Conservation (phyloP, 768 basidiomycete species). For the Russula compacta region DNA sequence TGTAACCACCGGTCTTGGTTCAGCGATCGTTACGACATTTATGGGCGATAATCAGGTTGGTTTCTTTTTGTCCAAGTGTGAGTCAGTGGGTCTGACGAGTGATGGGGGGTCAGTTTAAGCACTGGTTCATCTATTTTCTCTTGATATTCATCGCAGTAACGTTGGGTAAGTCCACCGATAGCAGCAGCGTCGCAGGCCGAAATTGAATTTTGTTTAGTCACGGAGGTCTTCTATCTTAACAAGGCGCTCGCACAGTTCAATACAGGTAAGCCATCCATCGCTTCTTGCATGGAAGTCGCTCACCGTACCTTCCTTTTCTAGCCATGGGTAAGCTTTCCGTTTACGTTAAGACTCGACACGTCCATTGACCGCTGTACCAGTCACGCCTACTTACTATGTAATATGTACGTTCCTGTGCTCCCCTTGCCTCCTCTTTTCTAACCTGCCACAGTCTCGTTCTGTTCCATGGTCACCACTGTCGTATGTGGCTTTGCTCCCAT, state of each 20-base stretch:
- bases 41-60: conserved; percentile 70
- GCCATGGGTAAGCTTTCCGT: conserved; percentile 50
- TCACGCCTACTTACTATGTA: conserved; percentile 84
- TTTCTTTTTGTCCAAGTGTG: conserved; percentile 17
- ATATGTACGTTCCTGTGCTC: conserved; percentile 43
- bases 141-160: conserved; percentile 77
- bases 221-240: conserved; percentile 93
- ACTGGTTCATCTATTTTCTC: conserved; percentile 89
- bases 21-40: conserved; percentile 76
- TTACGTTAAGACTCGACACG: conserved; percentile 18
- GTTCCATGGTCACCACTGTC: conserved; percentile 75
- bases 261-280: conserved; percentile 44
- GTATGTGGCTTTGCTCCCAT: conserved; percentile 33
- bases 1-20: conserved; percentile 88
- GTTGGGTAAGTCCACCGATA: conserved; percentile 43
- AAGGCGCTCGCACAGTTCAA: conserved; percentile 94
- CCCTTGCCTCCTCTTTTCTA: conserved; percentile 4
- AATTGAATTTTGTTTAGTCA: conserved; percentile 36
- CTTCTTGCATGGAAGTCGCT: conserved; percentile 4
- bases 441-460: conserved; percentile 57
- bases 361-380: conserved; percentile 29
- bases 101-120: conserved; percentile 54
- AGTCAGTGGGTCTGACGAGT: conserved; percentile 1
- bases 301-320: conserved; percentile 23
- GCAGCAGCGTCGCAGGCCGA: background rate